These are phyloP conservation scores for Macadamia integrifolia DNA, from an alignment of 164 flowering plant genomes.

Conservation along the genomic window DNA sequence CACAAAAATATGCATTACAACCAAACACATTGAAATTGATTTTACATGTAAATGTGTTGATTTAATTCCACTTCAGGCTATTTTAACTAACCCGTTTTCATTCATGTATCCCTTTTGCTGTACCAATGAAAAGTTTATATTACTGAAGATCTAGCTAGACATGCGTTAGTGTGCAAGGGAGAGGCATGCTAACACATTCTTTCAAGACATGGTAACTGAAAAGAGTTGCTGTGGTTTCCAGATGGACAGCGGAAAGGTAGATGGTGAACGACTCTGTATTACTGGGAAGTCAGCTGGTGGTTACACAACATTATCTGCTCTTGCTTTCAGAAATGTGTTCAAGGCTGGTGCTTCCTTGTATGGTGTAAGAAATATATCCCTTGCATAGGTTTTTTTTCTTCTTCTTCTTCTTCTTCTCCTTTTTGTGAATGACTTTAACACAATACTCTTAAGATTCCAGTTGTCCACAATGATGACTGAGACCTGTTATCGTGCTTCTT, in stretches of 20 bases:
- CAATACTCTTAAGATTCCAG: neutral
- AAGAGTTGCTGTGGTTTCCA: conserved; percentile 22
- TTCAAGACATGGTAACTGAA: no score
- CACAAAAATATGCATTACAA: no score
- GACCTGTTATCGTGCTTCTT: neutral
- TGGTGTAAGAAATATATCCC: conserved; percentile 62
- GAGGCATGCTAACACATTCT: neutral
- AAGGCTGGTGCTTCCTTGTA: conserved; percentile 95
- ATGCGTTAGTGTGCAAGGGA: neutral
- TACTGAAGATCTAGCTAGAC: no score
- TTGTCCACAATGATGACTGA: neutral
- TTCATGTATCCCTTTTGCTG: no score
- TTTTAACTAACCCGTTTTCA: no score
- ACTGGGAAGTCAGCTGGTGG: conserved; percentile 98
- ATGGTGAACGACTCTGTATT: conserved; percentile 67
- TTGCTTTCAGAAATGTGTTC: conserved; percentile 79
- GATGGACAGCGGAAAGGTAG: conserved; percentile 85
- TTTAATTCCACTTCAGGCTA: no score
- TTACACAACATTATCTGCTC: conserved; percentile 90
- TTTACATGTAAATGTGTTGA: no score
- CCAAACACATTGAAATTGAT: no score
- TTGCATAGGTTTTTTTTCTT: neutral
- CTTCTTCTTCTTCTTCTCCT: neutral
- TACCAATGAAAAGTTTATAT: no score
- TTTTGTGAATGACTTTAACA: neutral